phyloP scores from a whole-genome alignment of 441 rosid genomes.

The Eutrema salsugineum region DNA sequence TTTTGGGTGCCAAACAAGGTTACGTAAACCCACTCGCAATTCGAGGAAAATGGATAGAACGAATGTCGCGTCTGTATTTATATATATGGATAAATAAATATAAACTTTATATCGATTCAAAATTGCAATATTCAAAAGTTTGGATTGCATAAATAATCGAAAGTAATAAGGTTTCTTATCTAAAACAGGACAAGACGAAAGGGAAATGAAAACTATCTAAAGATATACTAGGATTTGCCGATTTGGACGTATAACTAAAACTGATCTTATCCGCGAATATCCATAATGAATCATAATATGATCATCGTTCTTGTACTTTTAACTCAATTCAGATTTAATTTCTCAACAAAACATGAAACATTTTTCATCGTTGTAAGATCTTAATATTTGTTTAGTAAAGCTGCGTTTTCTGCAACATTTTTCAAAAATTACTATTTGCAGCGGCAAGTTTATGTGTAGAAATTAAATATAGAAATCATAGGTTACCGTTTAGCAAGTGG shows the following conservation, averaged over 20 bases:
- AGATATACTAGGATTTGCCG: not conserved
- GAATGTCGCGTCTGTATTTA: not conserved
- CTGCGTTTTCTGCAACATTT: not conserved
- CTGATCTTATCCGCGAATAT: conserved; percentile 25
- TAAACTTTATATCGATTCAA: not conserved
- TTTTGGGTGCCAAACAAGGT: not conserved
- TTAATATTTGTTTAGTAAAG: not conserved
- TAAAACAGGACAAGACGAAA: not conserved
- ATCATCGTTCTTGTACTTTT: not conserved
- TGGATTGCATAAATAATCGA: not conserved
- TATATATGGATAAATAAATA: not conserved
- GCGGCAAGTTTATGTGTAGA: not conserved
- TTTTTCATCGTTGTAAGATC: not conserved
- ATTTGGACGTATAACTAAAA: conserved; percentile 17
- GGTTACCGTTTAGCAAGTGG: not conserved
- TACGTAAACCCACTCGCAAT: conserved; percentile 16
- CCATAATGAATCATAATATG: not conserved
- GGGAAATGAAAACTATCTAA: not conserved
- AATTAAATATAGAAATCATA: not conserved
- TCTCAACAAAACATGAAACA: not conserved
- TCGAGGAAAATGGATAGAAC: conserved; percentile 19
- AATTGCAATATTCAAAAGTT: not conserved
- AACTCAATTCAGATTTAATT: not conserved
- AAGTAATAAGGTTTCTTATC: not conserved
- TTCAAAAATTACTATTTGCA: not conserved